Percentiles rank a stretch among this genome's conserved stretches.
Evolutionary conservation across 2,329 filamentous ascomycete species (phyloP).

Genomic region (Arthrobotrys entomopaga): DNA sequence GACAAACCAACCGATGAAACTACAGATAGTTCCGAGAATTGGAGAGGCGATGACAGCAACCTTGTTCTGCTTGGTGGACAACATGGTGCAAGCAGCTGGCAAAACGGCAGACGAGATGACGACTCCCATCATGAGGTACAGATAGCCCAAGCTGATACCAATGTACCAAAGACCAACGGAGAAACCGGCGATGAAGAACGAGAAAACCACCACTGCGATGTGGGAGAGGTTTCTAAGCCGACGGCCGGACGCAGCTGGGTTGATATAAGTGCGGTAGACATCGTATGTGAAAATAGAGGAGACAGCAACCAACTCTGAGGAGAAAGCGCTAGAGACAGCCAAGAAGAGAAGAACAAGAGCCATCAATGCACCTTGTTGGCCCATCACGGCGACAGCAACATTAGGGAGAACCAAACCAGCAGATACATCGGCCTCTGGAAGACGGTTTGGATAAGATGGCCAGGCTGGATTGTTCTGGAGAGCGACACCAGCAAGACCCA

Average conservation of each 20-base stretch:
- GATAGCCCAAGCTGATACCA: constrained; percentile 85
- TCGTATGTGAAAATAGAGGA: constrained; percentile 91
- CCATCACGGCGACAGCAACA: constrained; percentile 83
- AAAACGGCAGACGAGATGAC: constrained; percentile 88
- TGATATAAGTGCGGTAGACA: constrained; percentile 86
- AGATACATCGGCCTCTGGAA: constrained; percentile 77
- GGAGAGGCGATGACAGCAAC: constrained; percentile 77
- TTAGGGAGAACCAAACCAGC: constrained; percentile 87
- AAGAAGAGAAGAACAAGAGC: constrained; percentile 87
- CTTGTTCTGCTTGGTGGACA: constrained; percentile 83
- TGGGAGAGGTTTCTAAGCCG: constrained; percentile 84
- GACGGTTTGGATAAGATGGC: constrained; percentile 77
- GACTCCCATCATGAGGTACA: constrained; percentile 90
- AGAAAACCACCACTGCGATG: constrained; percentile 76
- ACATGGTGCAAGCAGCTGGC: constrained; percentile 80
- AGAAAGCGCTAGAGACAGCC: constrained; percentile 86
- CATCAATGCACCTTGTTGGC: constrained; percentile 80
- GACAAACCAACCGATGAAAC: constrained; percentile 80
- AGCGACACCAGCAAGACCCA: constrained; percentile 83
- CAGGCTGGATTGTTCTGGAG: constrained; percentile 78
- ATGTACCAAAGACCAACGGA: constrained; percentile 78
- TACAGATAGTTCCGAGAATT: constrained; percentile 74
- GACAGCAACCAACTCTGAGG: constrained; percentile 84
- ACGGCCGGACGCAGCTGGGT: constrained; percentile 78
- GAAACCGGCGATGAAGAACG: constrained; percentile 79